Evolutionary conservation across 371 early-diverging fungal genomes (phyloP), one percentile per base, ranked within the genome.

Genomic region (Dinochytrium kinnereticum): DNA sequence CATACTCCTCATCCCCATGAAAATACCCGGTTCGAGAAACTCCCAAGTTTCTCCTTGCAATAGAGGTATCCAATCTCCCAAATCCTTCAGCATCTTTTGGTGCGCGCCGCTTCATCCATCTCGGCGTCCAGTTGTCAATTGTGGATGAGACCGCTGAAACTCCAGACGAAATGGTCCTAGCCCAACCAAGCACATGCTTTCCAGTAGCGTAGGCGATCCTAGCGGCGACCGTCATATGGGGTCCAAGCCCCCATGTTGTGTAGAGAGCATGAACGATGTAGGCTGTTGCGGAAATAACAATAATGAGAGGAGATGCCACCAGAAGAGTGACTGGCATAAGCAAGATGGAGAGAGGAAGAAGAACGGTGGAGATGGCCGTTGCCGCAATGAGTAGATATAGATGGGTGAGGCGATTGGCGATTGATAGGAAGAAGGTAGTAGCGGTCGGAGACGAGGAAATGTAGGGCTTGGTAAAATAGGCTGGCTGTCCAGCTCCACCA

Each of bases 171-270:
- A 61, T 31, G 34, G 33, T 40, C n/a, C 33, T 26, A 17, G 51
- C 71, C 44, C 61, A 59, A 31, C 51, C n/a, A 3, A 50, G 2
- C 3, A 51, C 49, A 17, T 26, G 19, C 17, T 30, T 3, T 1
- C 71, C 71, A 30, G 64, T 71, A 2, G 71, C 71, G 33, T 24
- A 31, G 1, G 51, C 71, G 24, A 71, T 64, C 40, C 71, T 3
- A 2, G 51, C 64, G 5, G 71, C 71, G 7, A 71, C 24, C 3
- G 26, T 10, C 44, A 71, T 17, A 13, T 71, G 71, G 2, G 64
- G 61, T 7, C 64, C 71, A n/a, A 71, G 64, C 1, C 71, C 71
- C 71, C 61, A 71, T 59, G 71, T 71, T 26, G 64, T 64, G 50
- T 31, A 17, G 21, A 71, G 53, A 21, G 71, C 71, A 30, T 71